Evolutionary conservation across 306 rosid genomes (phyloP).

Genomic region (Glycine tomentella): DNA sequence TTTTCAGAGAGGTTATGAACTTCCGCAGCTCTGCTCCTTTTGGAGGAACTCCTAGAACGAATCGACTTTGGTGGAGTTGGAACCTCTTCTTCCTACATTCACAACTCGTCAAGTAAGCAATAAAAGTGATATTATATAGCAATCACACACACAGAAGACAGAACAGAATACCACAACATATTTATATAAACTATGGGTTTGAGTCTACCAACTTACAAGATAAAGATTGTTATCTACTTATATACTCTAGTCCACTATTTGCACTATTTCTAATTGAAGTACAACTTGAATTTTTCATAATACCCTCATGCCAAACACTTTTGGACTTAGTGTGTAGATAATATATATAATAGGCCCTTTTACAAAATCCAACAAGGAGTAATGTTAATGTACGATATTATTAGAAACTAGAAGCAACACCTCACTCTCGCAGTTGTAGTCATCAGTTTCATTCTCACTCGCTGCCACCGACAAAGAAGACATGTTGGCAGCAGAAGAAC

Average conservation of each 20-base stretch:
- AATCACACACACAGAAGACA: background rate
- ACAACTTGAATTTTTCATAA: too few relatives aligned
- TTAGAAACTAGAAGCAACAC: conserved; percentile 32
- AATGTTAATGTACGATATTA: background rate
- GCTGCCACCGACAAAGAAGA: conserved; percentile 60
- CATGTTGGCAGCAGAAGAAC: conserved; percentile 47
- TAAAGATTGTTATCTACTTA: too few relatives aligned
- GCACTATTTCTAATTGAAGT: too few relatives aligned
- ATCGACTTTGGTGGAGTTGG: conserved; percentile 45
- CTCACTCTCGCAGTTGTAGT: conserved; percentile 89
- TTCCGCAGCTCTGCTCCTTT: conserved; percentile 94
- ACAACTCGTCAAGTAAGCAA: conserved; percentile 2
- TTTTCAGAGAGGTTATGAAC: conserved; percentile 97
- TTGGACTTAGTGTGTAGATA: too few relatives aligned
- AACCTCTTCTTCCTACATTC: conserved; percentile 67
- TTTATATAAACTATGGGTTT: background rate
- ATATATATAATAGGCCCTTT: too few relatives aligned
- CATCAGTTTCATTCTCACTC: conserved; percentile 71
- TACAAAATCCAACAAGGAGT: background rate
- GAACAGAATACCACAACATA: background rate
- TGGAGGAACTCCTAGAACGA: conserved; percentile 68
- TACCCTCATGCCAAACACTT: too few relatives aligned
- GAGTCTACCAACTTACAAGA: too few relatives aligned
- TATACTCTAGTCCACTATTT: too few relatives aligned
- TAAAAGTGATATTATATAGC: background rate